Evolutionary conservation across 2,329 filamentous ascomycete genomes (phyloP), one percentile per base, ranked within the genome.

Genomic region (Penicillium sp.): DNA sequence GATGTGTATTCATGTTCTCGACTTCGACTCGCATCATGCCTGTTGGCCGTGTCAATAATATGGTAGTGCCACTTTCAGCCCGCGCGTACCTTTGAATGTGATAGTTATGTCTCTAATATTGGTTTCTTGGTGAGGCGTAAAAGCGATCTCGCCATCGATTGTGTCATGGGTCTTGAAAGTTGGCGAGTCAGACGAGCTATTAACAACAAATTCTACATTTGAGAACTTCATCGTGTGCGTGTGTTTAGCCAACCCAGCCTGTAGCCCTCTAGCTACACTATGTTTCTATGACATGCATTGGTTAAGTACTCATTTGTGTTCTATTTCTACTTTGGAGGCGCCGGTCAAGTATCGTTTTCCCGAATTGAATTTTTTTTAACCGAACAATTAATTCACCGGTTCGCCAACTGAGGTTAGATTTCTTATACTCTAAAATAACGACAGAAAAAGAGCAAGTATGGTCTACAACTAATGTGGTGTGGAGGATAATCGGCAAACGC

Each of bases 1-100:
- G 37, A n/a, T 58, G 59, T 18, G 56, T 59, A 13, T 55, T 52
- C 44, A 59, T 58, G n/a, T 52, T 61, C n/a, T 61, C 56, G 5
- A 57, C 43, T 24, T 56, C 44, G 11, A 56, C 43, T 14, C 40
- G 34, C 18, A 50, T 57, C n/a, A 32, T 57, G 6, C 62, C 63
- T 64, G 24, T 42, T 6, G 5, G 18, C 3, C 5, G 2, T 13
- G 31, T 43, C 4, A 53, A 44, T 31, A 31, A 16, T 4, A 24
- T 1, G 7, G 22, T 5, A 4, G 3, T 31, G 6, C 6, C 20
- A 2, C 7, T 16, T 5, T 26, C 13, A 35, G 11, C 14, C 8
- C 16, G 14, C 9, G 8, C 16, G 8, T 13, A 61, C 59, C 57
- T 43, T 57, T 20, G 16, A 60, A 43, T 6, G 22, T 22, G 20